These are phyloP conservation scores for Cercospora sp. DNA, from an alignment of 2,329 filamentous ascomycete genomes.

Conservation along the genomic window DNA sequence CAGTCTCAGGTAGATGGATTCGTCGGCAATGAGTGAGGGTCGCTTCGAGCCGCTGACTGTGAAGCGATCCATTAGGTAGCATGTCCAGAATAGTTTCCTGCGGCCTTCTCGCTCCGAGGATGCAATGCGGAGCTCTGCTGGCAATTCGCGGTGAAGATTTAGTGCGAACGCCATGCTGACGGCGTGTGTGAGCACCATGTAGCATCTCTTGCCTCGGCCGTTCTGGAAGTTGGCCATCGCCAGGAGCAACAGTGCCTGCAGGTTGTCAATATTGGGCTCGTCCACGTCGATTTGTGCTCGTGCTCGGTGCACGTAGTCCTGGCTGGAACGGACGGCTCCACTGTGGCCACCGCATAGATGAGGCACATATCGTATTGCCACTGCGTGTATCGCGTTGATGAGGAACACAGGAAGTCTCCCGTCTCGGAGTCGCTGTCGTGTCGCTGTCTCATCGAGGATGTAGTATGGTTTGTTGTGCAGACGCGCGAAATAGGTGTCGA, in stretches of 20 bases:
- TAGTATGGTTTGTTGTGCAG: constrained; percentile 82
- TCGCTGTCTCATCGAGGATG: constrained; percentile 74
- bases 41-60: constrained; percentile 77
- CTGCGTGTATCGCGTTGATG: constrained; percentile 55
- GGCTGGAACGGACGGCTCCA: constrained; percentile 66
- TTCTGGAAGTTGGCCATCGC: constrained; percentile 74
- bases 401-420: constrained; percentile 61
- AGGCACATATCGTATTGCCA: constrained; percentile 63
- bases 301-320: constrained; percentile 71
- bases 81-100: constrained; percentile 83
- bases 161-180: constrained; percentile 82
- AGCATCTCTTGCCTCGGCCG: constrained; percentile 80
- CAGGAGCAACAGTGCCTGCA: constrained; percentile 75
- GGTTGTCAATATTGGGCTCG: constrained; percentile 74
- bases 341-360: constrained; percentile 66
- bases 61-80: constrained; percentile 84
- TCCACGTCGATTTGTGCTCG: constrained; percentile 73
- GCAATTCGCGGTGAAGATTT: constrained; percentile 75
- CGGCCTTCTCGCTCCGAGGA: constrained; percentile 73
- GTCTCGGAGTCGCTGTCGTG: constrained; percentile 69
- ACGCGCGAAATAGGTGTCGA: constrained; percentile 77
- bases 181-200: constrained; percentile 79
- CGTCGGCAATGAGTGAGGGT: constrained; percentile 76
- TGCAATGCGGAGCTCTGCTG: constrained; percentile 61
- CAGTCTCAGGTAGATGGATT: constrained; percentile 71